These are phyloP conservation scores for Neonectria faginata DNA, from an alignment of 2,329 filamentous ascomycete species.

Conservation along the genomic window DNA sequence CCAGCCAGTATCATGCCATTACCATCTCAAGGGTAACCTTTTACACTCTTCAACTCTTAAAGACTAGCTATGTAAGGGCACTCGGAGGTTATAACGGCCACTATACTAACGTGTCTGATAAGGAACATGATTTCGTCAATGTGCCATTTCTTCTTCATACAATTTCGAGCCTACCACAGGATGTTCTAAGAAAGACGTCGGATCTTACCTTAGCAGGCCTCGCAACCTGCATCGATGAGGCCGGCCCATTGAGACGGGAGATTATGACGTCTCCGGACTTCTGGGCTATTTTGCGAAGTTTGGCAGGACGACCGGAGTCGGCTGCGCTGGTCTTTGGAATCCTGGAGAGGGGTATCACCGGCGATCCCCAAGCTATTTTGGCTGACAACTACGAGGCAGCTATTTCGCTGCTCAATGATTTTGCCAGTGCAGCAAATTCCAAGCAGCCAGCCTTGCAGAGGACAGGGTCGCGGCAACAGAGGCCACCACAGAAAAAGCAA, in stretches of 20 bases:
- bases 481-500: slow-evolving; percentile 45
- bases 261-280: slow-evolving; percentile 98
- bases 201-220: slow-evolving; percentile 82
- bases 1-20: slow-evolving; percentile 82
- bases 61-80: slow-evolving; percentile 81
- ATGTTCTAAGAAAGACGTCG: slow-evolving; percentile 80
- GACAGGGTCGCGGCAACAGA: slow-evolving; percentile 63
- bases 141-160: slow-evolving; percentile 92
- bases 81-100: background rate
- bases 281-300: slow-evolving; percentile 86
- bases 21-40: slow-evolving; percentile 85
- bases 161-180: slow-evolving; percentile 87
- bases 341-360: slow-evolving; percentile 80
- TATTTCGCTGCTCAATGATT: slow-evolving; percentile 86
- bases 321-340: slow-evolving; percentile 86
- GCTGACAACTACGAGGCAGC: slow-evolving; percentile 96
- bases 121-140: slow-evolving; percentile 92
- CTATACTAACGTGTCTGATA: slow-evolving; percentile 38
- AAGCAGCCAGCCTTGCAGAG: slow-evolving; percentile 77
- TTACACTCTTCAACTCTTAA: slow-evolving; percentile 85
- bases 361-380: slow-evolving; percentile 83
- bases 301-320: slow-evolving; percentile 77
- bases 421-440: slow-evolving; percentile 84
- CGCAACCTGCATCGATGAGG: slow-evolving; percentile 80
- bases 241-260: slow-evolving; percentile 84